Percentiles rank a stretch among this genome's conserved stretches.
Evolutionary conservation across 1,284 basidiomycete genomes (phyloP).

Genomic region (Boletus semigastroideus): DNA sequence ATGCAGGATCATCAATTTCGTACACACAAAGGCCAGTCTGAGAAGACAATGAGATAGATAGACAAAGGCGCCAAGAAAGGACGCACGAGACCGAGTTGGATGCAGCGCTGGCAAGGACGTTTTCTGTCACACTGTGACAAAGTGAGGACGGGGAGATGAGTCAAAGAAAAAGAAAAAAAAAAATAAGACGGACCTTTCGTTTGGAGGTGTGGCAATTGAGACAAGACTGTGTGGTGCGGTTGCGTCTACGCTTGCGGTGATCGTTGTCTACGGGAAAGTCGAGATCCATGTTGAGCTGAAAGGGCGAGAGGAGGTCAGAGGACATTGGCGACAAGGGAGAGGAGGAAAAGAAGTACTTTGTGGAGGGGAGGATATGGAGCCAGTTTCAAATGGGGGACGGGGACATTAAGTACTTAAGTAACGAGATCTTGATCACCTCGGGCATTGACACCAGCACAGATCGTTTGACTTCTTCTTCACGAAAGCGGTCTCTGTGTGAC

Average conservation of each 20-base stretch:
- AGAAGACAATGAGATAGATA: slow-evolving; percentile 12
- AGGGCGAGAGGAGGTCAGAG: slow-evolving; percentile 33
- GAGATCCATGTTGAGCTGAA: slow-evolving; percentile 67
- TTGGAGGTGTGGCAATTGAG: slow-evolving; percentile 76
- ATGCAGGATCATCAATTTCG: slow-evolving; percentile 84
- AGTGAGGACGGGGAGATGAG: slow-evolving; percentile 1
- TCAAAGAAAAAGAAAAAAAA: neutral
- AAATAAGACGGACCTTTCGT: slow-evolving; percentile 59
- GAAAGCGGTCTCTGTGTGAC: slow-evolving; percentile 36
- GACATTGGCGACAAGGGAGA: slow-evolving; percentile 32
- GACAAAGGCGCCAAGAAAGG: neutral
- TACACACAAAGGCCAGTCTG: slow-evolving; percentile 91
- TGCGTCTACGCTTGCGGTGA: slow-evolving; percentile 57
- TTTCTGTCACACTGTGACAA: slow-evolving; percentile 69
- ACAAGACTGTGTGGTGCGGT: slow-evolving; percentile 66
- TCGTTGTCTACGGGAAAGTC: slow-evolving; percentile 65
- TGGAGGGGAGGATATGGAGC: slow-evolving; percentile 26
- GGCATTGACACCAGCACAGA: slow-evolving; percentile 34
- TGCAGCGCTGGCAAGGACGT: slow-evolving; percentile 84
- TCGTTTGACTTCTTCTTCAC: slow-evolving; percentile 34
- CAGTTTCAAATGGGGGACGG: slow-evolving; percentile 26
- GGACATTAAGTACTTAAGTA: slow-evolving; percentile 39
- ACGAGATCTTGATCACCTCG: slow-evolving; percentile 38
- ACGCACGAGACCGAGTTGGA: slow-evolving; percentile 73
- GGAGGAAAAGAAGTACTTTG: slow-evolving; percentile 33